A percentile compares a stretch with the other conserved stretches of the same genome.
Conservation (phyloP, 495 filamentous ascomycete genomes). For the Trichoderma reesei region DNA sequence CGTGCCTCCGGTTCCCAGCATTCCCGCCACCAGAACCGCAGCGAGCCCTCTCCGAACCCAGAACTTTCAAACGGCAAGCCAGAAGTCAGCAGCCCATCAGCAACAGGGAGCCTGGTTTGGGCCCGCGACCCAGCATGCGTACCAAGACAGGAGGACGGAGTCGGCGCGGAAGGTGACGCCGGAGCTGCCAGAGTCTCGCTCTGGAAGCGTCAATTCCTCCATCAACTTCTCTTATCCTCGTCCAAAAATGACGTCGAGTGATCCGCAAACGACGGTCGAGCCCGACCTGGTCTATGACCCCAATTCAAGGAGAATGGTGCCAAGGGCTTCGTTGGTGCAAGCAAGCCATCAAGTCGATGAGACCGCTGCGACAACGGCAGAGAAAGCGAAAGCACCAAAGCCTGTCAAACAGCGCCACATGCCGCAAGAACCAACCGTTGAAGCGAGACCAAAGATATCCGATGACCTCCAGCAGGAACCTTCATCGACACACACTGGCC, state of each 20-base stretch:
- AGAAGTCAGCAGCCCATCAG: constrained; percentile 28
- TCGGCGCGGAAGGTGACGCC: background rate
- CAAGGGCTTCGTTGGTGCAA: constrained; percentile 24
- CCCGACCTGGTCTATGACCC: constrained; percentile 44
- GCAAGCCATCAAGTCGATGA: background rate
- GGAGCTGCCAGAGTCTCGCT: constrained; percentile 20
- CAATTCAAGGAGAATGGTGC: constrained; percentile 47
- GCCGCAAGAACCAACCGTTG: background rate
- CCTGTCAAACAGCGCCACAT: background rate
- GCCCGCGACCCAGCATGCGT: constrained; percentile 19
- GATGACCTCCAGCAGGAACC: background rate
- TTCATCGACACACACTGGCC: background rate
- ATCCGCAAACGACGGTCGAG: constrained; percentile 22
- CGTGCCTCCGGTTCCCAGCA: constrained; percentile 63
- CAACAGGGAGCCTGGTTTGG: constrained; percentile 31
- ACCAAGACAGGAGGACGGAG: background rate
- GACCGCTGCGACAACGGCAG: background rate
- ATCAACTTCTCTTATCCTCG: constrained; percentile 83
- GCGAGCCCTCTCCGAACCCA: constrained; percentile 17
- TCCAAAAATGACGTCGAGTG: constrained; percentile 13
- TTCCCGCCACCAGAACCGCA: constrained; percentile 39
- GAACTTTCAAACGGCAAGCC: constrained; percentile 33
- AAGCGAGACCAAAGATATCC: background rate
- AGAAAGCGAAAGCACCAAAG: background rate
- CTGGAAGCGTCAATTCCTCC: constrained; percentile 52